A percentile compares a stretch with the other conserved stretches of the same genome.
Conservation (phyloP, 139 green algal species). For the Zygnema cylindricum region DNA sequence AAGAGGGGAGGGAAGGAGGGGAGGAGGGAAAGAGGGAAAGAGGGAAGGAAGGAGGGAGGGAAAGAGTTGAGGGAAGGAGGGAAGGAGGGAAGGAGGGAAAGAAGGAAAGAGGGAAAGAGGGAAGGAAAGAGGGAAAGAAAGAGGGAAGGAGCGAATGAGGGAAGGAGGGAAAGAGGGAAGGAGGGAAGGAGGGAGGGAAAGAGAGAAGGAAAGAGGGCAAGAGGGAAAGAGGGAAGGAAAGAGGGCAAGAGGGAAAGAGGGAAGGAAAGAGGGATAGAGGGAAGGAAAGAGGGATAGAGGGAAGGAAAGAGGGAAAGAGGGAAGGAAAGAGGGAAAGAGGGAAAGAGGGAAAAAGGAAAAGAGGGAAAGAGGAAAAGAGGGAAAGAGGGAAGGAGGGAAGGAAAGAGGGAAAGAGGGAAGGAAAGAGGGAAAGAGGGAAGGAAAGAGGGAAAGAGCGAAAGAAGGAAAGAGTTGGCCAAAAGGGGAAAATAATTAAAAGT, state of each 20-base stretch:
- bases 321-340: neutral
- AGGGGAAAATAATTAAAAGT: too few species aligned
- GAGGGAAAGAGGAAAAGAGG: neutral
- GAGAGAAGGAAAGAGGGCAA: neutral
- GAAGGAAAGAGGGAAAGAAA: neutral
- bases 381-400: neutral
- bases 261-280: constrained; percentile 4
- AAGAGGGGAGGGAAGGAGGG: constrained; percentile 2
- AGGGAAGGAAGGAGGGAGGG: neutral
- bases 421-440: too few species aligned
- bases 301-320: neutral
- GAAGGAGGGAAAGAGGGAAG: constrained; percentile 4
- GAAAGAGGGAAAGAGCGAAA: too few species aligned
- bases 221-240: neutral
- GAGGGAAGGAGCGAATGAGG: neutral
- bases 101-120: neutral
- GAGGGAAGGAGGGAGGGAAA: neutral
- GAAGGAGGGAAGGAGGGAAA: neutral
- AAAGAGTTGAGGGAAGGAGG: neutral
- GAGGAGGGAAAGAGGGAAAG: neutral
- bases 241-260: neutral
- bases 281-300: constrained; percentile 14
- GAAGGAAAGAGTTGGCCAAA: too few species aligned
- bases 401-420: neutral
- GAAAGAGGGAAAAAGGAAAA: neutral